These are phyloP conservation scores for Myriangium duriaei DNA, from an alignment of 2,329 filamentous ascomycete genomes.

Conservation along the genomic window DNA sequence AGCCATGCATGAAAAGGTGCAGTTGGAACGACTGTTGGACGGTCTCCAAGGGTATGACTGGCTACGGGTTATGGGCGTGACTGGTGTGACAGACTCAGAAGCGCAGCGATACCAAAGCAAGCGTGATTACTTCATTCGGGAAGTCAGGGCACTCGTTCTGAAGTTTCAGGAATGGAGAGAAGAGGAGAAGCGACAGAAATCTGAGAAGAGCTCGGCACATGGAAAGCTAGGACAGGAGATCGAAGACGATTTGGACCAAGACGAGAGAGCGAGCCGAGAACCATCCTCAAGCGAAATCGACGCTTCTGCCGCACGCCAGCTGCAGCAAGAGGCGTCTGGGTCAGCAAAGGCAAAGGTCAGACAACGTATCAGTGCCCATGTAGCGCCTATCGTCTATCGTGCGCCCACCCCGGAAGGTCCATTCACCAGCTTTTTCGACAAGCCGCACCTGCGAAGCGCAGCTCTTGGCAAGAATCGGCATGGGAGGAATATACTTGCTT, in stretches of 20 bases:
- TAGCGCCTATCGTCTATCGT: conserved; percentile 17
- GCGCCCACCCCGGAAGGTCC: conserved; percentile 38
- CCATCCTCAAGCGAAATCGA: conserved; percentile 60
- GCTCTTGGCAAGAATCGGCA: conserved; percentile 63
- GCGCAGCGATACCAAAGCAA: conserved; percentile 81
- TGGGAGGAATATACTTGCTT: conserved; percentile 60
- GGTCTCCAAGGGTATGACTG: conserved; percentile 85
- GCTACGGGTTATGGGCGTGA: conserved; percentile 84
- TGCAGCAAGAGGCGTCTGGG: conserved; percentile 48
- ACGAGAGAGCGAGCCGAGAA: conserved; percentile 29
- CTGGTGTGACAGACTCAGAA: conserved; percentile 68
- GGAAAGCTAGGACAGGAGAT: conserved; percentile 37
- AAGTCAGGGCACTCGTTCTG: conserved; percentile 67
- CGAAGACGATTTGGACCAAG: conserved; percentile 30
- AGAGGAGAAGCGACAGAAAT: conserved; percentile 73
- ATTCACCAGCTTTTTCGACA: conserved; percentile 78
- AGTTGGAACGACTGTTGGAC: conserved; percentile 58
- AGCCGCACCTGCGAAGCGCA: conserved; percentile 65
- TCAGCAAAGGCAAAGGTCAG: conserved; percentile 8
- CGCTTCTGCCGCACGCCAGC: conserved; percentile 58
- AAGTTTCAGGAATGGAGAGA: conserved; percentile 84
- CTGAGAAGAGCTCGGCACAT: conserved; percentile 57
- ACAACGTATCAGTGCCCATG: conserved; percentile 18
- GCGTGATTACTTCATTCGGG: conserved; percentile 69
- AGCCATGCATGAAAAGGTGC: conserved; percentile 53